Evolutionary conservation across 2,329 filamentous ascomycete genomes (phyloP).

Genomic region (Colletotrichum sp.): DNA sequence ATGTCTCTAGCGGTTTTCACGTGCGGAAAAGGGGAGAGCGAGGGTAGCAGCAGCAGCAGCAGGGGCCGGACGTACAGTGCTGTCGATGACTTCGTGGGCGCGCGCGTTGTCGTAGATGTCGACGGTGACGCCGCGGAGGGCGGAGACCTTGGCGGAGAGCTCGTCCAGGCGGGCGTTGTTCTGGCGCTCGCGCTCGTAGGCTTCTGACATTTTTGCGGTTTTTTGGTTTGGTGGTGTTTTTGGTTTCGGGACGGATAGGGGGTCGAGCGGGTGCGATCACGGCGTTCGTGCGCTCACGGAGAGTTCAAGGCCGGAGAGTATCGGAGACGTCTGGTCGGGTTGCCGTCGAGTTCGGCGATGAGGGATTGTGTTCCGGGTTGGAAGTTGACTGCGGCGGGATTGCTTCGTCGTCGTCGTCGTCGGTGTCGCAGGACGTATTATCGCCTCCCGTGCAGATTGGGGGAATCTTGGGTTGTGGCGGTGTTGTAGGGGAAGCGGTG

Average conservation of each 20-base stretch:
- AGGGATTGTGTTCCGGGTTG: neutral
- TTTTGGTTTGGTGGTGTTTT: neutral
- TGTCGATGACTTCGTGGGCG: slow-evolving; percentile 86
- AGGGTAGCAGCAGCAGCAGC: neutral
- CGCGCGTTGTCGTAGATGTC: slow-evolving; percentile 98
- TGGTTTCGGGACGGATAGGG: neutral
- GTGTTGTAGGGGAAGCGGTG: neutral
- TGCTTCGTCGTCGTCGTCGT: neutral
- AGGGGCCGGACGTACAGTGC: slow-evolving; percentile 64
- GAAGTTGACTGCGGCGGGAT: neutral
- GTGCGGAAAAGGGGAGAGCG: neutral
- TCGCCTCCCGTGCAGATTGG: neutral
- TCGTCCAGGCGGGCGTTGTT: slow-evolving; percentile 95
- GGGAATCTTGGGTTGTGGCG: neutral
- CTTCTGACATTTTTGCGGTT: slow-evolving; percentile 66
- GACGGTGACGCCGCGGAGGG: slow-evolving; percentile 90
- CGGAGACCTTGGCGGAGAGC: slow-evolving; percentile 88
- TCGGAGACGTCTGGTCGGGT: neutral
- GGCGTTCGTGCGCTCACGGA: neutral
- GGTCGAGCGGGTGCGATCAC: neutral
- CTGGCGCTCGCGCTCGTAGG: slow-evolving; percentile 83
- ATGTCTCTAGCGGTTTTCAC: neutral
- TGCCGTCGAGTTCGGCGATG: neutral
- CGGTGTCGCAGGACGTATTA: neutral
- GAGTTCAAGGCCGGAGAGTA: neutral